Evolutionary conservation across 2,329 filamentous ascomycete species (phyloP).

Genomic region (Aspergillus persii): DNA sequence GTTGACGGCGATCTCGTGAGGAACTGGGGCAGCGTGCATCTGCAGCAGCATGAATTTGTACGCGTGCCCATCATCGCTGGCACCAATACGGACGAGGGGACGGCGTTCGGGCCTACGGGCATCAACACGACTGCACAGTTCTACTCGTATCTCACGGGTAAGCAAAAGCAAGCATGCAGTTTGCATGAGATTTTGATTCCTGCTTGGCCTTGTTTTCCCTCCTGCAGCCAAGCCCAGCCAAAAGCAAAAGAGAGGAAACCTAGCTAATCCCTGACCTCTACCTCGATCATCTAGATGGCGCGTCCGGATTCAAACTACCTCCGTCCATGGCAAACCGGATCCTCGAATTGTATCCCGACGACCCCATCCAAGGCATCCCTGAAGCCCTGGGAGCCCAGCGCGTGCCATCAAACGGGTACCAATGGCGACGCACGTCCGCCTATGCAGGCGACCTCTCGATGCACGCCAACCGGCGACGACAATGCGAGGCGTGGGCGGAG

Average conservation of each 20-base stretch:
- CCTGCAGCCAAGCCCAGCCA: background rate
- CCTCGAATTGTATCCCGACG: slow-evolving; percentile 53
- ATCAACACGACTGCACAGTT: slow-evolving; percentile 59
- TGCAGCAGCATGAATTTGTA: slow-evolving; percentile 59
- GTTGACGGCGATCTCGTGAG: slow-evolving; percentile 59
- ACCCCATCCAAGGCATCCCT: slow-evolving; percentile 51
- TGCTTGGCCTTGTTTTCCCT: background rate
- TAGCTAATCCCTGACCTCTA: slow-evolving; percentile 2
- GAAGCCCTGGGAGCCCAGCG: slow-evolving; percentile 37
- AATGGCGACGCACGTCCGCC: slow-evolving; percentile 56
- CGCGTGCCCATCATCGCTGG: slow-evolving; percentile 64
- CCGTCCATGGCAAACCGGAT: slow-evolving; percentile 38
- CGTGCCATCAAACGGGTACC: slow-evolving; percentile 39
- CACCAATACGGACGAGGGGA: slow-evolving; percentile 65
- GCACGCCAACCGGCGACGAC: slow-evolving; percentile 55
- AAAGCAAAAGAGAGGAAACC: background rate
- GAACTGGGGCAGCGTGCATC: slow-evolving; percentile 53
- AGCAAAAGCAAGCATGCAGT: background rate
- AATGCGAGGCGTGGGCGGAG: slow-evolving; percentile 52
- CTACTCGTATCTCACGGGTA: slow-evolving; percentile 38
- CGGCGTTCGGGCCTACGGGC: slow-evolving; percentile 52
- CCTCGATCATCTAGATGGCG: slow-evolving; percentile 22
- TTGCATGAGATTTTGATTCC: background rate
- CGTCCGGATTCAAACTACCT: slow-evolving; percentile 23
- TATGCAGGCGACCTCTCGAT: slow-evolving; percentile 56